Base-by-base conservation (phyloP, 768 basidiomycete species). In the Amanita muscaria region DNA sequence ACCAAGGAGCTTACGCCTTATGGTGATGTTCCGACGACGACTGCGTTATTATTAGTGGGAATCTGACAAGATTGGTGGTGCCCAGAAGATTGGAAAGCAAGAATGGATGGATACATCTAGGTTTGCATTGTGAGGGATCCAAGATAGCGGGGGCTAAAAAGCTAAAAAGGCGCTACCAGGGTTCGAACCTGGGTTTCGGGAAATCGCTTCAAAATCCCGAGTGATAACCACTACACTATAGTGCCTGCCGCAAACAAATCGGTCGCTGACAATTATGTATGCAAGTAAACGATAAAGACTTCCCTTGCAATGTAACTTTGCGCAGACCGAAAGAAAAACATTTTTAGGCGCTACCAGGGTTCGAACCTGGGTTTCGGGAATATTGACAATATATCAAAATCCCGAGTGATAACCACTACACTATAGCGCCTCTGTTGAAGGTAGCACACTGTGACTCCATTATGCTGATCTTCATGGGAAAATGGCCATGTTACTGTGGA, bases 191-290 rank as follows among this genome's bases (percentile, higher is more conserved):
- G 59, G 56, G 59, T 60, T 58, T 42, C 55, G 55, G 59, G 59
- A 60, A 59, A 33, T 41, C 36, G 4, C 15, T 16, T 57, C 56
- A 59, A 56, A 56, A 59, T 59, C 56, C 57, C 52, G 55, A 55
- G 57, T 58, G 57, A 58, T 58, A 55, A 58, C 57, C 57, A 52
- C 57, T 58, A 58, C 57, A 58, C 57, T 58, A 58, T 58, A 58
- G 57, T 52, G 53, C 57, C 57, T 25, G 43, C 23, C 35, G 35
- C 7, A 8, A 7, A 37, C n/a, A n/a, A n/a, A n/a, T n/a, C n/a
- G n/a, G n/a, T n/a, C 31, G 10, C 31, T 15, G 31, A 32, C 10
- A 32, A 10, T 32, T 32, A 15, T 10, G 15, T 10, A 32, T 15
- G 15, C 31, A 15, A 10, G 31, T 32, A 10, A 32, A 32, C 31